These are phyloP conservation scores for Magnaporthiopsis poae DNA, from an alignment of 2,329 filamentous ascomycete species.

Conservation along the genomic window DNA sequence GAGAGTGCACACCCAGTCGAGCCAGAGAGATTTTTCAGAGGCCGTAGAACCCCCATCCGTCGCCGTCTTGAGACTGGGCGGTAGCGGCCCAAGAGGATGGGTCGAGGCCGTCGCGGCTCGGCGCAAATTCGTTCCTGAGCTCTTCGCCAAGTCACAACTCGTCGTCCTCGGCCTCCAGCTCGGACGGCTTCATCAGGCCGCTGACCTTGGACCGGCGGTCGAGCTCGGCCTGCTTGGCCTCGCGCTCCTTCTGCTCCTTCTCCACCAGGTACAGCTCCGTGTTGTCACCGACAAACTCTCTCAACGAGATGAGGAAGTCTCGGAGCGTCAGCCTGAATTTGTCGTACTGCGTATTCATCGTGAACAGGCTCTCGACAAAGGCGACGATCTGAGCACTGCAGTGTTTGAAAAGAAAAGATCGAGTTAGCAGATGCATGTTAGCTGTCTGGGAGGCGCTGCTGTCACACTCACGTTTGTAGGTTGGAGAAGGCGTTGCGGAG, in stretches of 20 bases:
- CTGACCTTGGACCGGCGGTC: conserved; percentile 91
- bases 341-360: conserved; percentile 76
- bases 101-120: conserved; percentile 20
- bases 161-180: conserved; percentile 78
- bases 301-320: conserved; percentile 93
- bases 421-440: not conserved
- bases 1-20: not conserved
- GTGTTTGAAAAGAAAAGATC: not conserved
- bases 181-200: conserved; percentile 91
- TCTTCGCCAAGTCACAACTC: conserved; percentile 76
- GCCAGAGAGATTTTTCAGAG: conserved; percentile 28
- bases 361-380: conserved; percentile 85
- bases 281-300: conserved; percentile 94
- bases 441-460: not conserved
- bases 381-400: conserved; percentile 70
- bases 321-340: conserved; percentile 93
- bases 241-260: conserved; percentile 80
- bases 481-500: conserved; percentile 88
- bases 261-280: conserved; percentile 88
- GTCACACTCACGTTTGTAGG: conserved; percentile 63
- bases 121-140: conserved; percentile 51
- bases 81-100: conserved; percentile 4
- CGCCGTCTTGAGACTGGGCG: conserved; percentile 31
- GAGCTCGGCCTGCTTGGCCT: conserved; percentile 77
- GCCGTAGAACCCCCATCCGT: conserved; percentile 57